Evolutionary conservation across 2,329 filamentous ascomycete genomes (phyloP), one percentile per base, ranked within the genome.

Genomic region (Metarhizium anisopliae): DNA sequence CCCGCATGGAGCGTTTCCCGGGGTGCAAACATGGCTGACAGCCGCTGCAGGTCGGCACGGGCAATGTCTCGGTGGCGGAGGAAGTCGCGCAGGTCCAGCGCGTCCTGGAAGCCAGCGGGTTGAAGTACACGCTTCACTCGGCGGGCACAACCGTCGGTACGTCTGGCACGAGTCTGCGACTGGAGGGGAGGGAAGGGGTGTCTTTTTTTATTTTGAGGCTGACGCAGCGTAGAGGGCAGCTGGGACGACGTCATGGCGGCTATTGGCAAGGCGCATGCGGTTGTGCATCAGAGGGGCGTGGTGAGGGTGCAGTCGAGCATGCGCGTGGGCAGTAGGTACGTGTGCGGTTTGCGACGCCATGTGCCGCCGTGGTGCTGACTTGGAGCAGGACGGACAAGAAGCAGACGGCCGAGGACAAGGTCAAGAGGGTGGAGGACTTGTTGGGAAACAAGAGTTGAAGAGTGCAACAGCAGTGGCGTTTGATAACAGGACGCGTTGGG

Each of bases 71-170:
- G 2, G 87, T 93, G 16, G 87, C 89, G 4, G 83, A 86, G 62
- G 89, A 97, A 68, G 85, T 99, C 35, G 93, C 93, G 38, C 85
- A 88, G 60, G 90, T 97, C 42, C 93, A 97, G 74, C 84, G 86
- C 56, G 78, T 97, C 40, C 80, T 99, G 64, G 84, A 87, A 71
- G 84, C 82, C 54, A 94, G 87, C 63, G 90, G 90, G 2, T 71
- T 97, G 59, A 85, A 83, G 60, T 93, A 92, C 68, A 85, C 81
- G 50, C 94, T 97, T 90, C 93, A 97, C 73, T 92, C 89, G 30
- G 92, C 91, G 2, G 94, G 93, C 13, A 96, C 93, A 0, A 97
- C 93, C 0, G 82, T 97, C 55, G 91, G 90, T 94, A 76, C 57
- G 85, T 76, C 32, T 25, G 25, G 25, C 25, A 25, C 25, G 25